These are phyloP conservation scores for Euphrasia confusa DNA, from an alignment of 257 asterid species.

Conservation along the genomic window DNA sequence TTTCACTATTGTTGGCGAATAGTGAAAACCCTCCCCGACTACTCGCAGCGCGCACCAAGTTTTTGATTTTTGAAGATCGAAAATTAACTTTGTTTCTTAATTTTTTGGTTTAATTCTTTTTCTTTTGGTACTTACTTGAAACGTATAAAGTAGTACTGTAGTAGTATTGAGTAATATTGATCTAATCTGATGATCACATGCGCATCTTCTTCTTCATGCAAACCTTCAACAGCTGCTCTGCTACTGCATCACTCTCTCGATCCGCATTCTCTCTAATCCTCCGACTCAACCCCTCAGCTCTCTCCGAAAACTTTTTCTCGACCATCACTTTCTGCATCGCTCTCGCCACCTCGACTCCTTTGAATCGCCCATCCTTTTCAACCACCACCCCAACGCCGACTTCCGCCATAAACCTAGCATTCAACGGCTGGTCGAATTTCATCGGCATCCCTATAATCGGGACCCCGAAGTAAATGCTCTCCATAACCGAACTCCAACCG, in stretches of 20 bases:
- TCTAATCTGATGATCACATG: neutral
- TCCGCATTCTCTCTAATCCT: slow-evolving; percentile 22
- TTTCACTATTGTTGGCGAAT: no score
- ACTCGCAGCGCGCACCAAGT: no score
- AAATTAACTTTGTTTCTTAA: no score
- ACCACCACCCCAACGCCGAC: slow-evolving; percentile 29
- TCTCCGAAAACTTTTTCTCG: slow-evolving; percentile 19
- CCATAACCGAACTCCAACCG: slow-evolving; percentile 34
- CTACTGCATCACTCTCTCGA: slow-evolving; percentile 23
- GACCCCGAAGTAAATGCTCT: slow-evolving; percentile 28
- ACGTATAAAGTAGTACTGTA: no score
- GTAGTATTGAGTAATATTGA: no score
- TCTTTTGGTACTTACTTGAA: no score
- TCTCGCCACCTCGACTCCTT: slow-evolving; percentile 21
- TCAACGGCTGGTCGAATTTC: slow-evolving; percentile 29
- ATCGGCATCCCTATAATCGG: slow-evolving; percentile 35
- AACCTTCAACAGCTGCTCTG: slow-evolving; percentile 18
- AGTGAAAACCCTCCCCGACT: no score
- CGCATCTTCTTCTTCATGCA: slow-evolving; percentile 26
- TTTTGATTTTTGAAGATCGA: no score
- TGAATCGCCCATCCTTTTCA: slow-evolving; percentile 23
- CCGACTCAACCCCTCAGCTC: slow-evolving; percentile 20
- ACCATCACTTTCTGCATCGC: slow-evolving; percentile 22
- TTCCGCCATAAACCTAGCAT: slow-evolving; percentile 27
- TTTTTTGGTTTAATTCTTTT: no score